phyloP scores from a whole-genome alignment of 176 grass and related monocot species.

The Triticum turgidum region DNA sequence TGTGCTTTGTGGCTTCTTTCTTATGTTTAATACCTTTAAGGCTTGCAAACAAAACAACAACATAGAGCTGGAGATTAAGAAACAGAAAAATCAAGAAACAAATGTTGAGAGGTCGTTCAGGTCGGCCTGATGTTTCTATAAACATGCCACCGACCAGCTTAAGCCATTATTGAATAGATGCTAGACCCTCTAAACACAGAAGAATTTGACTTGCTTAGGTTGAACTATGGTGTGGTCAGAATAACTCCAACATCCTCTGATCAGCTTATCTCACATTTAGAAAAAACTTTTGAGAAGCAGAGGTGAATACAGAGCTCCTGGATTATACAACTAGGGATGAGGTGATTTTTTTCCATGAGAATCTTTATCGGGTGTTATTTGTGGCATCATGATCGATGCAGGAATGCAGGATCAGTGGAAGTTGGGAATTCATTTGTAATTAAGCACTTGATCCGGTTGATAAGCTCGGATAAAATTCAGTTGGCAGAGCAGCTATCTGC shows the following conservation, averaged over 20 bases:
- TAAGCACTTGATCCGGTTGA: not conserved
- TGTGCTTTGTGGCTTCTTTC: not conserved
- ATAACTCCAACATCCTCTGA: no score
- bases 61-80: not conserved
- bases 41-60: not conserved
- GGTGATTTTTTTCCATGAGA: not conserved
- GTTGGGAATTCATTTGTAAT: not conserved
- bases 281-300: not conserved
- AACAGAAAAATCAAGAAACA: not conserved
- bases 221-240: not conserved
- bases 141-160: no score
- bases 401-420: not conserved
- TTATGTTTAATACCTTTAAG: not conserved
- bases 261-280: not conserved
- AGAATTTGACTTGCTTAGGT: not conserved
- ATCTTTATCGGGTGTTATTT: not conserved
- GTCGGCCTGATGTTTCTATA: not conserved
- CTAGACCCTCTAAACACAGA: not conserved
- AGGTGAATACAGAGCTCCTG: not conserved
- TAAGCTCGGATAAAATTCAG: not conserved
- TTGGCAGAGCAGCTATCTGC: not conserved
- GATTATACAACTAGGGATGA: not conserved
- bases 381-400: not conserved
- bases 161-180: not conserved
- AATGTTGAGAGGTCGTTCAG: not conserved